These are phyloP conservation scores for Thielaviopsis euricoi DNA, from an alignment of 2,329 filamentous ascomycete species.

Conservation along the genomic window DNA sequence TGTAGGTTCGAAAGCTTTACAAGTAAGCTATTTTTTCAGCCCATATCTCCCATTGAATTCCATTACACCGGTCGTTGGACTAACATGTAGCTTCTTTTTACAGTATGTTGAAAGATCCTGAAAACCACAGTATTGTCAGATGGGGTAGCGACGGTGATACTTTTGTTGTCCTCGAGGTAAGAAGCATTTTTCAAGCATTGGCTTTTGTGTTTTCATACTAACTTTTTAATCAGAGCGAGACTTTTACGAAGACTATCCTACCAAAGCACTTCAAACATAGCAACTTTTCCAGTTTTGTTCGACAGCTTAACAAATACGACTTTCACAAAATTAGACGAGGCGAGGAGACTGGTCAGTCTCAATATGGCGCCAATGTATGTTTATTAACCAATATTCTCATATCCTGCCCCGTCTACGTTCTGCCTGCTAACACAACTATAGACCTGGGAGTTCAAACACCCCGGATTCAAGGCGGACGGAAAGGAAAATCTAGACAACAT, in stretches of 20 bases:
- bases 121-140: constrained; percentile 80
- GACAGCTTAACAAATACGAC: constrained; percentile 92
- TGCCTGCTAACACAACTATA: constrained; percentile 19
- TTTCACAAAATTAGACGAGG: constrained; percentile 81
- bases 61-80: not conserved
- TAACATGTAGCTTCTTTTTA: constrained; percentile 19
- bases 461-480: constrained; percentile 87
- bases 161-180: constrained; percentile 91
- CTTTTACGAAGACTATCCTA: constrained; percentile 92
- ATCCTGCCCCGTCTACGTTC: constrained; percentile 8
- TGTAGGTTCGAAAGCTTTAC: constrained; percentile 90
- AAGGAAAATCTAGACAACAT: constrained; percentile 97
- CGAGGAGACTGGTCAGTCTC: constrained; percentile 22
- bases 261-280: constrained; percentile 99
- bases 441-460: constrained; percentile 95
- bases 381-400: constrained; percentile 10
- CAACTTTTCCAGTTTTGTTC: constrained; percentile 94
- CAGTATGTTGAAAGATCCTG: constrained; percentile 92
- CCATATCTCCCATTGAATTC: constrained; percentile 6
- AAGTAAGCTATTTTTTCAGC: constrained; percentile 48
- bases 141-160: constrained; percentile 93
- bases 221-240: constrained; percentile 56
- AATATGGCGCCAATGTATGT: constrained; percentile 62
- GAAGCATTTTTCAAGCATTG: constrained; percentile 18
- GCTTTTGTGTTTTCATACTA: not conserved